Evolutionary conservation across 2,329 filamentous ascomycete species (phyloP), one percentile per base, ranked within the genome.

Genomic region (Nigrospora sphaerica): DNA sequence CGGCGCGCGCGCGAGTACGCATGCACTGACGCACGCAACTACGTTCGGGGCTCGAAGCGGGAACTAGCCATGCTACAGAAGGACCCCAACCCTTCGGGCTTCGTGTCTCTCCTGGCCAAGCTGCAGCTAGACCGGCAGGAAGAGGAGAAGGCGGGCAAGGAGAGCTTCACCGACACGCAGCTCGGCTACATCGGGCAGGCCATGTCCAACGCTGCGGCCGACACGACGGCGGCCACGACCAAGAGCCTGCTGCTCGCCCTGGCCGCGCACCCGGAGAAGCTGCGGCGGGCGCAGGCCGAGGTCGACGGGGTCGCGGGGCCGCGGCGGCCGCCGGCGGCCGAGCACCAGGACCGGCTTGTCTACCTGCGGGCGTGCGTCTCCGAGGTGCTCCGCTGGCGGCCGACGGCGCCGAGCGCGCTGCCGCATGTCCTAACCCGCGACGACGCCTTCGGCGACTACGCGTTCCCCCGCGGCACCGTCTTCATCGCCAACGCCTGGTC

Each of bases 401-500:
- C 71, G 0, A 61, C 68, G 0, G 56, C 57, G 0, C 57, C 62
- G 2, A 57, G 61, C 7, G 64, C 63, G 5, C 60, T 70, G 2
- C 70, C 72, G 0, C 66, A 69, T 17, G 63, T 63, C 44, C 64
- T 62, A 4, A 63, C 61, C 19, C 53, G 48, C n/a, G 63, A 65
- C 33, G 58, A 66, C 47, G 54, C 51, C 18, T 63, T 69, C 48
- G 54, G 62, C 11, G 65, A 68, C 3, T 62, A 65, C 44, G 54
- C 58, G 13, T 69, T 77, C 46, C 71, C 69, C 2, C 67, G 67
- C 23, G 68, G 68, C 10, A 65, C 69, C 0, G 63, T 65, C 7
- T 53, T 77, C 13, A 53, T 75, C 14, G 52, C 66, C 12, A 74
- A 73, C 37, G 55, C 61, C 19, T 74, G 64, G 56, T 61, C 61